phyloP scores from a whole-genome alignment of 805 yeast species.

The Kodamaea laetipori region DNA sequence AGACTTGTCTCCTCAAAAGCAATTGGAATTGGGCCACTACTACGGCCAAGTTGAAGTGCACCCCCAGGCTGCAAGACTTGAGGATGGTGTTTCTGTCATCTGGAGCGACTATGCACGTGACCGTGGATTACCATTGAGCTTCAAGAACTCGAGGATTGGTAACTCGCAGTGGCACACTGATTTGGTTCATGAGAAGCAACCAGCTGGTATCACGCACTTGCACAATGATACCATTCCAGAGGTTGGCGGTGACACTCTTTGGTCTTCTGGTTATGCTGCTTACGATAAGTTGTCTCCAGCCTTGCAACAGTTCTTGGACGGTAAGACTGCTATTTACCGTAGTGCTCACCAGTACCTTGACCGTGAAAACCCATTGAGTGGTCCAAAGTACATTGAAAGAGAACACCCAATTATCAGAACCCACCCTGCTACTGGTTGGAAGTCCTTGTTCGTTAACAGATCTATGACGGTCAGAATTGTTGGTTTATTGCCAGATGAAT shows the following conservation, averaged over 20 bases:
- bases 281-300: slow-evolving; percentile 57
- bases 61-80: slow-evolving; percentile 21
- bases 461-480: slow-evolving; percentile 34
- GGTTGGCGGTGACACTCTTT: slow-evolving; percentile 59
- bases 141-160: slow-evolving; percentile 29
- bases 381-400: slow-evolving; percentile 31
- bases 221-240: slow-evolving; percentile 37
- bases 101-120: slow-evolving; percentile 35
- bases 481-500: slow-evolving; percentile 32
- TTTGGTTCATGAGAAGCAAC: slow-evolving; percentile 38
- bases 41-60: slow-evolving; percentile 33
- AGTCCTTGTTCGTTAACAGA: slow-evolving; percentile 32
- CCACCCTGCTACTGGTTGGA: slow-evolving; percentile 39
- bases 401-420: slow-evolving; percentile 35
- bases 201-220: slow-evolving; percentile 42
- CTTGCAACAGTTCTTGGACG: slow-evolving; percentile 52
- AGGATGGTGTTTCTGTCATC: slow-evolving; percentile 32
- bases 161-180: slow-evolving; percentile 40
- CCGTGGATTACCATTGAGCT: slow-evolving; percentile 29
- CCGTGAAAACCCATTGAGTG: slow-evolving; percentile 35
- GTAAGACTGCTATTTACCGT: slow-evolving; percentile 48
- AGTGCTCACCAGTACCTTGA: slow-evolving; percentile 44
- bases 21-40: slow-evolving; percentile 32
- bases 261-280: slow-evolving; percentile 61
- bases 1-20: slow-evolving; percentile 33